phyloP scores from a whole-genome alignment of 768 basidiomycete genomes.

The Sporobolomyces pararoseus region DNA sequence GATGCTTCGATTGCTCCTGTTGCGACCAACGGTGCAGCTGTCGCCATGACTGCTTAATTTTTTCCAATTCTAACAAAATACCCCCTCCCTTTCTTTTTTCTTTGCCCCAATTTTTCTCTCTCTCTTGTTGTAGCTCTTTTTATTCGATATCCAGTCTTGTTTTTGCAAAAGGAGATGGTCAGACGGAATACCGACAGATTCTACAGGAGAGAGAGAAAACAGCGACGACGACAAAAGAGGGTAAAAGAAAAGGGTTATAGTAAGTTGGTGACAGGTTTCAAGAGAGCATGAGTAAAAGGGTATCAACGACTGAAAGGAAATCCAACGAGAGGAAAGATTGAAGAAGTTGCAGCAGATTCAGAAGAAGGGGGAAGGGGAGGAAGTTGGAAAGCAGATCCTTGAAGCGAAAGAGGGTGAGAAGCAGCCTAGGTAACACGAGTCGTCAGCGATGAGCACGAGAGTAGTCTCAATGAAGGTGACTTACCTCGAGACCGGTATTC shows the following conservation, averaged over 20 bases:
- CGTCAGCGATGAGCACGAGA: background rate
- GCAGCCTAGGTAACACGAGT: conserved; percentile 5
- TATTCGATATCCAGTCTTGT: background rate
- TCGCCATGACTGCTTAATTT: background rate
- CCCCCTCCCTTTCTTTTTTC: background rate
- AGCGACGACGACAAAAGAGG: background rate
- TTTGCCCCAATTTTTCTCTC: background rate
- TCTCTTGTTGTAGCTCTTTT: background rate
- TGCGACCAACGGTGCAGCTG: conserved; percentile 7
- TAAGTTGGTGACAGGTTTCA: too few species aligned
- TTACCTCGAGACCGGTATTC: conserved; percentile 22
- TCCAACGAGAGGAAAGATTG: conserved; percentile 8
- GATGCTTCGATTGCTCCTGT: background rate
- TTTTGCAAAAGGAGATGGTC: too few species aligned
- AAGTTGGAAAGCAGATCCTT: conserved; percentile 40
- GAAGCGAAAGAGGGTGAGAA: conserved; percentile 27
- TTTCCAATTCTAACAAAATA: background rate
- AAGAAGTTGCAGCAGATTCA: background rate
- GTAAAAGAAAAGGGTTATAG: conserved; percentile 1
- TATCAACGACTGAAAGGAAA: conserved; percentile 14
- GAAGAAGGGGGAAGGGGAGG: conserved; percentile 14
- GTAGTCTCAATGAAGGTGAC: background rate
- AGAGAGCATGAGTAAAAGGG: background rate
- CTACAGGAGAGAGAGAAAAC: background rate
- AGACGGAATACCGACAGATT: too few species aligned